A percentile compares a stretch with the other conserved stretches of the same genome.
These are phyloP conservation scores for Pseudozyma thailandica DNA, from an alignment of 1,284 basidiomycete genomes.

Conservation along the genomic window DNA sequence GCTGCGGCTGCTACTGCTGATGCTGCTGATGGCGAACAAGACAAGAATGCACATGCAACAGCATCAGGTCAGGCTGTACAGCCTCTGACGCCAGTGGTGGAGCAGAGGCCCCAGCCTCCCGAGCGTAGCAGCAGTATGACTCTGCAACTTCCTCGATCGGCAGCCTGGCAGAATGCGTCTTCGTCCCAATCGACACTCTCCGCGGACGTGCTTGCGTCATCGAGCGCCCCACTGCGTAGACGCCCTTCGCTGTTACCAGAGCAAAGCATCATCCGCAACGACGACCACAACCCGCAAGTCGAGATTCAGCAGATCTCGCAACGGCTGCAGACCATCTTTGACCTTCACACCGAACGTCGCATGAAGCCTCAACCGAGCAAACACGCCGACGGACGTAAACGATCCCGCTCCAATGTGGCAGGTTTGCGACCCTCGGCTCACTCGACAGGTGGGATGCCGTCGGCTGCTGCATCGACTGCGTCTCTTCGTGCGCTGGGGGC, in stretches of 20 bases:
- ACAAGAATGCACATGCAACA: neutral
- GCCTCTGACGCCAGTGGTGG: neutral
- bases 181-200: neutral
- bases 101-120: slow-evolving; percentile 2
- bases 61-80: neutral
- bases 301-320: slow-evolving; percentile 45
- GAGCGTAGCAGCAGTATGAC: slow-evolving; percentile 18
- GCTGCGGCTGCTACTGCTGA: too few species aligned
- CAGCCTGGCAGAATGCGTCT: slow-evolving; percentile 11
- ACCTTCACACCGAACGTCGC: slow-evolving; percentile 55
- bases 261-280: slow-evolving; percentile 49
- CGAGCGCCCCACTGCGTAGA: slow-evolving; percentile 20
- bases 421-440: slow-evolving; percentile 36
- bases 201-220: neutral
- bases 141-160: slow-evolving; percentile 25
- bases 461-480: slow-evolving; percentile 20
- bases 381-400: slow-evolving; percentile 3
- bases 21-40: too few species aligned
- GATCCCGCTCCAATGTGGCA: slow-evolving; percentile 15
- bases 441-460: slow-evolving; percentile 34
- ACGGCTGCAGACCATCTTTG: slow-evolving; percentile 54
- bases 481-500: slow-evolving; percentile 34
- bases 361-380: slow-evolving; percentile 46
- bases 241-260: slow-evolving; percentile 31
- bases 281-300: slow-evolving; percentile 31